These are phyloP conservation scores for Mycena pura DNA, from an alignment of 768 basidiomycete genomes.

Conservation along the genomic window DNA sequence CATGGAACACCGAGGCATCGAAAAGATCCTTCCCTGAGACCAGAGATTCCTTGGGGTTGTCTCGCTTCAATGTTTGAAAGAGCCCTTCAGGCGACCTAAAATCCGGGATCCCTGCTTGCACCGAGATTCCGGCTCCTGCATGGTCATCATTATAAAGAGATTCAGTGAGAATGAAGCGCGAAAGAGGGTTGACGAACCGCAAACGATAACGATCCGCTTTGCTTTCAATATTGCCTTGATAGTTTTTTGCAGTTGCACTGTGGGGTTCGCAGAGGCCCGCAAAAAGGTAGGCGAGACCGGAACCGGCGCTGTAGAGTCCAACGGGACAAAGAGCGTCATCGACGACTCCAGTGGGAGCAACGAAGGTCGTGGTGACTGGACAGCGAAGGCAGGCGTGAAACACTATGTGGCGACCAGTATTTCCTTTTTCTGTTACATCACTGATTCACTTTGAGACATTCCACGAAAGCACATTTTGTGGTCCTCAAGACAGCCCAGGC, in stretches of 20 bases:
- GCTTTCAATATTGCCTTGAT: constrained; percentile 79
- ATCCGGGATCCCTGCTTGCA: constrained; percentile 88
- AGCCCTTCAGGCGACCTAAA: constrained; percentile 84
- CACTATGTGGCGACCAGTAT: background rate
- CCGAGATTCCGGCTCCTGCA: constrained; percentile 87
- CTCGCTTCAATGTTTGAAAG: constrained; percentile 78
- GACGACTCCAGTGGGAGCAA: background rate
- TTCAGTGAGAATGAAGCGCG: background rate
- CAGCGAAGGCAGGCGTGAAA: no score
- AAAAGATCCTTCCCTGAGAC: constrained; percentile 87
- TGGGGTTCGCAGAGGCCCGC: constrained; percentile 50
- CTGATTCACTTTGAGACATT: no score
- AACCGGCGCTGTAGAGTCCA: constrained; percentile 53
- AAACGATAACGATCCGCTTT: constrained; percentile 84
- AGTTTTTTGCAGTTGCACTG: constrained; percentile 56
- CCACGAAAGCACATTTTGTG: no score
- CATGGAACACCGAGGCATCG: constrained; percentile 89
- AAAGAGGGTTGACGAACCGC: constrained; percentile 59
- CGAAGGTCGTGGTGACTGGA: background rate
- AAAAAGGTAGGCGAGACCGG: constrained; percentile 66
- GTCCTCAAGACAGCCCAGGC: no score
- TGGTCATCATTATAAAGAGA: background rate
- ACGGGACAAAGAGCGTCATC: constrained; percentile 73
- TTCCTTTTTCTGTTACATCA: no score
- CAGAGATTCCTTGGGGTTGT: constrained; percentile 75